Conservation (phyloP, 257 asterid genomes). For the Petrea volubilis region DNA sequence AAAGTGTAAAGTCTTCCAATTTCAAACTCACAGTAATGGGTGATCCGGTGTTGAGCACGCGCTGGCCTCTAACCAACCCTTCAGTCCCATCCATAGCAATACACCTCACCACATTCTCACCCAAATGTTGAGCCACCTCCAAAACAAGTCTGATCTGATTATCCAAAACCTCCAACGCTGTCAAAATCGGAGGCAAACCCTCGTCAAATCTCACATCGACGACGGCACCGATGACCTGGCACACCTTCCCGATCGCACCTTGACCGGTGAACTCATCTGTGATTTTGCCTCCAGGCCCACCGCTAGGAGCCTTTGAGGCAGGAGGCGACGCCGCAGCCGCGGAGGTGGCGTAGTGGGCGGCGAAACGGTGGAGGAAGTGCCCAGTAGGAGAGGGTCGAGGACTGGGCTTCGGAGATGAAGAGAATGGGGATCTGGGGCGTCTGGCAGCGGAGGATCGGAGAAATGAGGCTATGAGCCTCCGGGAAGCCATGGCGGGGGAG, state of each 20-base stretch:
- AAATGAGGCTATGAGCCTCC: constrained; percentile 54
- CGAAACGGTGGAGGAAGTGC: constrained; percentile 62
- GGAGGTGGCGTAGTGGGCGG: constrained; percentile 68
- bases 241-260: constrained; percentile 81
- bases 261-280: constrained; percentile 76
- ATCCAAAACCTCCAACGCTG: constrained; percentile 87
- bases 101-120: constrained; percentile 87
- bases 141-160: constrained; percentile 91
- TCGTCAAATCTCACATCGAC: constrained; percentile 89
- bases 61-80: constrained; percentile 94
- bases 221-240: constrained; percentile 96
- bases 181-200: constrained; percentile 90
- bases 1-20: neutral
- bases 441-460: constrained; percentile 48
- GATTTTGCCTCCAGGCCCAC: constrained; percentile 56
- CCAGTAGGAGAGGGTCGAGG: constrained; percentile 61
- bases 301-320: constrained; percentile 20
- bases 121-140: constrained; percentile 98
- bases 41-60: constrained; percentile 89
- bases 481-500: constrained; percentile 45
- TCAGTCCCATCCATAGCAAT: constrained; percentile 99
- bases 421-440: constrained; percentile 46
- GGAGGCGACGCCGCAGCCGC: constrained; percentile 58
- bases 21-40: constrained; percentile 75
- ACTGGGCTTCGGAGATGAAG: constrained; percentile 35